Percentiles rank a stretch among this genome's conserved stretches.
phyloP scores from a whole-genome alignment of 345 rosid species.

The Salix arbutifolia region DNA sequence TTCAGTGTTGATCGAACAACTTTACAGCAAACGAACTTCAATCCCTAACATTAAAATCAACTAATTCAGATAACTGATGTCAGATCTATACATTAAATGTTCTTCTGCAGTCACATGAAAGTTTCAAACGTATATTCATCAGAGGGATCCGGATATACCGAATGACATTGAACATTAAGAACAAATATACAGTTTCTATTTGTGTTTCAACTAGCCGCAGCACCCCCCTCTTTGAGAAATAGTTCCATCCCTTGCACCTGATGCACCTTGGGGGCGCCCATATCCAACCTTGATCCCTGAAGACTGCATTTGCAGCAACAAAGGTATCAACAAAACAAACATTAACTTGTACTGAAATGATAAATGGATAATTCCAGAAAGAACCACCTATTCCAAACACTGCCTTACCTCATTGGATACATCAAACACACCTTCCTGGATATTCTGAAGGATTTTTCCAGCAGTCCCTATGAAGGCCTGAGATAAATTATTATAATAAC shows the following conservation, averaged over 20 bases:
- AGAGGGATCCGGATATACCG: conserved; percentile 5
- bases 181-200: conserved; percentile 4
- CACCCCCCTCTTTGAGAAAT: conserved; percentile 75
- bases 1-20: background rate
- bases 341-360: background rate
- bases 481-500: background rate
- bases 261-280: conserved; percentile 67
- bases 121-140: conserved; percentile 12
- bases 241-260: conserved; percentile 72
- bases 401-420: conserved; percentile 72
- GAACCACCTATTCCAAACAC: background rate
- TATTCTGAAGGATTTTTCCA: conserved; percentile 82
- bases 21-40: background rate
- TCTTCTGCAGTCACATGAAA: background rate
- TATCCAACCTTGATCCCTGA: conserved; percentile 90
- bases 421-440: conserved; percentile 83
- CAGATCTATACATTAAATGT: conserved; percentile 38
- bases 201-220: conserved; percentile 38
- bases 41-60: conserved; percentile 13
- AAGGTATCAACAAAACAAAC: background rate
- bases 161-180: conserved; percentile 12
- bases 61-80: background rate
- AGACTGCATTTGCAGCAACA: conserved; percentile 43
- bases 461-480: conserved; percentile 95
- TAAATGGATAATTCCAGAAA: background rate